Conservation (phyloP, 805 yeast genomes). For the Candida xyloterini region DNA sequence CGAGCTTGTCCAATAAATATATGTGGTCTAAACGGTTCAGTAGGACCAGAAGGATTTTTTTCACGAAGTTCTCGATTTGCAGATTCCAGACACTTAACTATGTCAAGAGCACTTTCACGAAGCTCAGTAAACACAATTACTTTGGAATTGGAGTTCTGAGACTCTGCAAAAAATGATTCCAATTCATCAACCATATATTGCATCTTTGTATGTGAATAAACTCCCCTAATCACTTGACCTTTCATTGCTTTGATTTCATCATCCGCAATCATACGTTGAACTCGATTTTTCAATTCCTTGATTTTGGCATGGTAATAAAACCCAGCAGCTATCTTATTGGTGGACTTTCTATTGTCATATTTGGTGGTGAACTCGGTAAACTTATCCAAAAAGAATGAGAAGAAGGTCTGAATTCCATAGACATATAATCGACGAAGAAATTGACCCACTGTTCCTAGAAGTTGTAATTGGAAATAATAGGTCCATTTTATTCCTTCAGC, state of each 20-base stretch:
- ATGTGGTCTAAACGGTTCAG: constrained; percentile 56
- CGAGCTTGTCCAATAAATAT: constrained; percentile 90
- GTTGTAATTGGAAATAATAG: constrained; percentile 55
- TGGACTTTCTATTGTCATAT: constrained; percentile 53
- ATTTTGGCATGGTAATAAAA: constrained; percentile 57
- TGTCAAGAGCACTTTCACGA: constrained; percentile 87
- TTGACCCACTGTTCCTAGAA: constrained; percentile 71
- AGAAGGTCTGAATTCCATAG: constrained; percentile 81
- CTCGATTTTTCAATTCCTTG: constrained; percentile 39
- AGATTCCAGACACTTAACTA: constrained; percentile 61
- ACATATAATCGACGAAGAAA: constrained; percentile 65
- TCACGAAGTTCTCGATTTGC: constrained; percentile 21
- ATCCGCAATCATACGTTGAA: constrained; percentile 40
- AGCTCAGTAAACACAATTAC: constrained; percentile 86
- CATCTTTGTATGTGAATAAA: constrained; percentile 69
- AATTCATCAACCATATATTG: constrained; percentile 57
- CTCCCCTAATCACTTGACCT: constrained; percentile 27
- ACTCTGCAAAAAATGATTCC: constrained; percentile 46
- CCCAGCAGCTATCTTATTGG: constrained; percentile 57
- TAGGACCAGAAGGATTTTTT: constrained; percentile 26
- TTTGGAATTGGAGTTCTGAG: constrained; percentile 51
- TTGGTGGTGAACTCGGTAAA: constrained; percentile 56
- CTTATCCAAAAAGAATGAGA: constrained; percentile 60
- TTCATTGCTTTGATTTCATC: constrained; percentile 25
- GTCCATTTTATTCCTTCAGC: constrained; percentile 77